Conservation (phyloP, 371 early-diverging fungal species). For the Apophysomyces ossiformis region DNA sequence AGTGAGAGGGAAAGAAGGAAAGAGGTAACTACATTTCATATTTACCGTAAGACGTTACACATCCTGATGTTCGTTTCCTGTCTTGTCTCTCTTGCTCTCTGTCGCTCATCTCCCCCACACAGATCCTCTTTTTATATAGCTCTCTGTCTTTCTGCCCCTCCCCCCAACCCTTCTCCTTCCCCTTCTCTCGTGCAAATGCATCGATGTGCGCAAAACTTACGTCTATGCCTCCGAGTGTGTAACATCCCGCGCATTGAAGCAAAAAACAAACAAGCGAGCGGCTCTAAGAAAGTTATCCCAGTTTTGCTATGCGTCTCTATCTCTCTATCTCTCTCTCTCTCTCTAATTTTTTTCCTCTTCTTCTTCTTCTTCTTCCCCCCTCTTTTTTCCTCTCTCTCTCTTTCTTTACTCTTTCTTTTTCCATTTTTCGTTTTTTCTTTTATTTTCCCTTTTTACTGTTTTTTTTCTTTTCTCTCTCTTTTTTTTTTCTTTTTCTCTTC, state of each 20-base stretch:
- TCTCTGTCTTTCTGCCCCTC: not conserved
- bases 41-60: too few species aligned
- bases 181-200: not conserved
- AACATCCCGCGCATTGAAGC: not conserved
- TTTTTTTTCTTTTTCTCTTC: slow-evolving; percentile 5
- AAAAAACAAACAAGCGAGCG: too few species aligned
- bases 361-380: not conserved
- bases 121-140: too few species aligned
- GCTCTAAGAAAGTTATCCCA: too few species aligned
- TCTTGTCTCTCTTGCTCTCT: too few species aligned
- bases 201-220: not conserved
- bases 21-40: too few species aligned
- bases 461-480: not conserved
- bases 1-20: not conserved
- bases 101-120: too few species aligned
- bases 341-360: not conserved
- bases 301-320: not conserved
- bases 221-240: not conserved
- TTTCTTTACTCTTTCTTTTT: not conserved
- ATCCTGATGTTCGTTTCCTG: too few species aligned
- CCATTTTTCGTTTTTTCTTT: not conserved
- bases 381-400: not conserved
- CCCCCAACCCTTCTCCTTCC: not conserved
- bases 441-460: not conserved
- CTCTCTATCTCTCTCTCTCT: not conserved